Conservation (phyloP, 2,329 filamentous ascomycete species). For the Diaporthe helianthi region DNA sequence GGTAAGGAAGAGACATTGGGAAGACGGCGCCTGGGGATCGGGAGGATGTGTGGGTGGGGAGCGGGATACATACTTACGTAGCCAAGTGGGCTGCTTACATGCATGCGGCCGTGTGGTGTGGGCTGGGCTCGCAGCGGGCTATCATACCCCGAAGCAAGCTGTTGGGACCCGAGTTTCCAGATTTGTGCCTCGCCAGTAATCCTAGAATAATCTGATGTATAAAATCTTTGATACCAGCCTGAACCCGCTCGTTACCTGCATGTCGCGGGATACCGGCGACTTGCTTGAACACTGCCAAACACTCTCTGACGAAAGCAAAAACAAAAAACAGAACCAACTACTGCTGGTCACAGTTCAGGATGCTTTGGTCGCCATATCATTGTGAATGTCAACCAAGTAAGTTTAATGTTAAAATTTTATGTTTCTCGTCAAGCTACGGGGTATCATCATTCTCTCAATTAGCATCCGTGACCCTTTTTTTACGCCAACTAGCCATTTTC, state of each 20-base stretch:
- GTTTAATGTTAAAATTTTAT: neutral
- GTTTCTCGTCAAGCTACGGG: slow-evolving; percentile 15
- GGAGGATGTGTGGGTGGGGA: neutral
- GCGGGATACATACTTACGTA: no score
- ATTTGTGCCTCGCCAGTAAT: neutral
- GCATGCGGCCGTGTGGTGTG: neutral
- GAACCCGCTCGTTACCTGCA: neutral
- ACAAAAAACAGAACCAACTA: neutral
- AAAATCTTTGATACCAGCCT: neutral
- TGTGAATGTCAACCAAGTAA: neutral
- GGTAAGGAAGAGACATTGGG: neutral
- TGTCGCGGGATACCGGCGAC: neutral
- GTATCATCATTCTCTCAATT: slow-evolving; percentile 19
- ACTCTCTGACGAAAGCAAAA: neutral
- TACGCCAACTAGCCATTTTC: slow-evolving; percentile 14
- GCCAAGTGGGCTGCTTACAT: neutral
- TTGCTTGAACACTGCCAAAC: neutral
- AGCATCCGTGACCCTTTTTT: slow-evolving; percentile 4
- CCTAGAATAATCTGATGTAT: neutral
- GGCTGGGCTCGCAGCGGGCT: neutral
- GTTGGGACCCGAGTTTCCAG: neutral
- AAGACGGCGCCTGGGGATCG: no score
- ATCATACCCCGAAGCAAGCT: neutral
- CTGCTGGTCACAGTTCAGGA: neutral
- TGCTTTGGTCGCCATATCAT: neutral